phyloP scores from a whole-genome alignment of 164 flowering plant species.

The Magnolia sinica region DNA sequence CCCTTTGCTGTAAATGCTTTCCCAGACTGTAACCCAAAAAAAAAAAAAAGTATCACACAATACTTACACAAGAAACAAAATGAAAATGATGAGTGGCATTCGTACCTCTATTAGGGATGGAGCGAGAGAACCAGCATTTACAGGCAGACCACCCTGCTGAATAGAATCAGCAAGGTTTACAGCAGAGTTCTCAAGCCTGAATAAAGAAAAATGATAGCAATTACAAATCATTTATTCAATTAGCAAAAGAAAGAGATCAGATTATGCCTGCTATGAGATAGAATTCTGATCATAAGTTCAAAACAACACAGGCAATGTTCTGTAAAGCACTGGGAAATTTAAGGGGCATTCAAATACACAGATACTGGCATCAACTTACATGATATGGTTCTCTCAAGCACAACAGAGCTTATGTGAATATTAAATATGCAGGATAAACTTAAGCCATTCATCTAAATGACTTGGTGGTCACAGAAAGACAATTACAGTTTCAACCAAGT shows the following conservation, averaged over 20 bases:
- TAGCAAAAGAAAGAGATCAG: neutral
- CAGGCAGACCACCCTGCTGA: conserved; percentile 61
- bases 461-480: neutral
- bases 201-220: neutral
- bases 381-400: neutral
- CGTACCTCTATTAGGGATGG: conserved; percentile 84
- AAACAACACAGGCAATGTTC: neutral
- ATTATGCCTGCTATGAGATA: neutral
- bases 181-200: conserved; percentile 85
- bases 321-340: neutral
- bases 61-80: conserved; percentile 1
- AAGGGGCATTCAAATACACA: neutral
- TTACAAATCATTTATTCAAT: neutral
- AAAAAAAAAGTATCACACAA: conserved; percentile 1
- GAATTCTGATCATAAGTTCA: conserved; percentile 1
- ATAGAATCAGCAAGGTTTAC: conserved; percentile 66
- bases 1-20: conserved; percentile 90
- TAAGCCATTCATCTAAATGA: neutral
- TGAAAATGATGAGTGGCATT: neutral
- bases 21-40: conserved; percentile 57
- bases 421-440: neutral
- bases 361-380: neutral
- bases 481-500: neutral
- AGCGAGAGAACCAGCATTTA: conserved; percentile 54
- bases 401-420: neutral